Evolutionary conservation across 495 filamentous ascomycete species (phyloP).

Genomic region (Melanomma pulvis-pyrius): DNA sequence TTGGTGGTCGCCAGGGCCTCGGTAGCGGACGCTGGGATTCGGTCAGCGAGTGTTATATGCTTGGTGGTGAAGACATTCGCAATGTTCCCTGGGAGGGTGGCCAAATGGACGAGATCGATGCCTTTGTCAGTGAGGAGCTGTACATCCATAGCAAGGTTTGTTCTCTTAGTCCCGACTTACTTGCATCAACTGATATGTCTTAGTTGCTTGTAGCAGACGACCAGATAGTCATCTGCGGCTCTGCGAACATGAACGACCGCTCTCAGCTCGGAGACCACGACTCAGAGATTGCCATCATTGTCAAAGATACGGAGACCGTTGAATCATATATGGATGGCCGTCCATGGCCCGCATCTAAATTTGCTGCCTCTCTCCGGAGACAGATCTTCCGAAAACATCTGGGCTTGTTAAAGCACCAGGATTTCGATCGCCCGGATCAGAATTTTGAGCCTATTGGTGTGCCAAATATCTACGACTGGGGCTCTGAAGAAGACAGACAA

Average conservation of each 20-base stretch:
- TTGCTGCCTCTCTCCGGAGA: constrained; percentile 80
- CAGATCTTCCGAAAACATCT: constrained; percentile 91
- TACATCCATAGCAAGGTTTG: constrained; percentile 88
- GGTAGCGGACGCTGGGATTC: constrained; percentile 67
- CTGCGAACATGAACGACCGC: constrained; percentile 93
- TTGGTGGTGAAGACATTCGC: constrained; percentile 72
- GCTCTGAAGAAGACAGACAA: constrained; percentile 67
- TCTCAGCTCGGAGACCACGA: constrained; percentile 86
- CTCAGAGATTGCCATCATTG: constrained; percentile 78
- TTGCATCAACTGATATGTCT: constrained; percentile 3
- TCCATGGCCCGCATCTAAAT: constrained; percentile 71
- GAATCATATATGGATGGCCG: constrained; percentile 71
- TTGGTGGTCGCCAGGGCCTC: constrained; percentile 43
- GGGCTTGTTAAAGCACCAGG: constrained; percentile 76
- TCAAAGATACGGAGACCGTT: constrained; percentile 75
- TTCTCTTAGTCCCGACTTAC: not conserved
- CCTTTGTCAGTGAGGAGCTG: constrained; percentile 89
- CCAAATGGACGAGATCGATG: constrained; percentile 73
- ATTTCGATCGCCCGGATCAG: constrained; percentile 59
- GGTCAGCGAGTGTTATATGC: constrained; percentile 84
- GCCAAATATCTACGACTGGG: constrained; percentile 82
- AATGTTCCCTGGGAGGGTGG: constrained; percentile 76
- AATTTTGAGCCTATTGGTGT: constrained; percentile 79
- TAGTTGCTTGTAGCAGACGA: constrained; percentile 90
- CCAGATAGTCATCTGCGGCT: constrained; percentile 83